Conservation (phyloP, 2,329 filamentous ascomycete species). For the Neopestalotiopsis sp. region DNA sequence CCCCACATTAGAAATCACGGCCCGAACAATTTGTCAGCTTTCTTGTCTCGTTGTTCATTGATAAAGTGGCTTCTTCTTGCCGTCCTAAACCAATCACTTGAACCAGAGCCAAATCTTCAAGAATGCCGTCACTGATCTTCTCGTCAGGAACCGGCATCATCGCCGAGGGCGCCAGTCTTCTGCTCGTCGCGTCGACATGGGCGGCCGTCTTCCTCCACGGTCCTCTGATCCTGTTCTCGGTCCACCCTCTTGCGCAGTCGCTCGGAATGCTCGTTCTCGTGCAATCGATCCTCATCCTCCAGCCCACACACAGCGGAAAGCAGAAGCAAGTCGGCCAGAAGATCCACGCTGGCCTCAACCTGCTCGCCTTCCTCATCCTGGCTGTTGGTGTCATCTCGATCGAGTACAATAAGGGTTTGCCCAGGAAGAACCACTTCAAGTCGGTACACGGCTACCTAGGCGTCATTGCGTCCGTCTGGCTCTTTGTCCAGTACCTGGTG, state of each 20-base stretch:
- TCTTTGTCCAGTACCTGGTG: constrained; percentile 76
- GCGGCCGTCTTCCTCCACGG: constrained; percentile 71
- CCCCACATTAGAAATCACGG: neutral
- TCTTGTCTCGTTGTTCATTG: constrained; percentile 15
- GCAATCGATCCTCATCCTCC: constrained; percentile 82
- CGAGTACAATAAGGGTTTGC: constrained; percentile 79
- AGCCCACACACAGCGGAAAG: constrained; percentile 79
- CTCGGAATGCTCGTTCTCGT: constrained; percentile 76
- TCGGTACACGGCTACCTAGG: constrained; percentile 85
- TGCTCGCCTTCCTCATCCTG: constrained; percentile 66
- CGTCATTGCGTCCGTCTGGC: constrained; percentile 72
- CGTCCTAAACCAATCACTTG: constrained; percentile 10
- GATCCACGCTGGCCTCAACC: constrained; percentile 74
- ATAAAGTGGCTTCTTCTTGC: neutral
- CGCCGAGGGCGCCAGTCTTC: constrained; percentile 78
- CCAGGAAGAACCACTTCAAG: constrained; percentile 75
- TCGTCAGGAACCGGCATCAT: constrained; percentile 77
- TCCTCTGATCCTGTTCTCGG: constrained; percentile 79
- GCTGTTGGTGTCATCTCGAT: constrained; percentile 73
- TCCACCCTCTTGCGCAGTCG: constrained; percentile 77
- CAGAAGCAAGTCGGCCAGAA: constrained; percentile 71
- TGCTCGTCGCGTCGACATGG: constrained; percentile 81
- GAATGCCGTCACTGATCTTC: constrained; percentile 39
- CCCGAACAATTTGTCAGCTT: constrained; percentile 4
- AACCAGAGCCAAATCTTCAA: neutral